Evolutionary conservation across 352 stramenopile genomes (phyloP).

Genomic region (Phytophthora pistaciae): DNA sequence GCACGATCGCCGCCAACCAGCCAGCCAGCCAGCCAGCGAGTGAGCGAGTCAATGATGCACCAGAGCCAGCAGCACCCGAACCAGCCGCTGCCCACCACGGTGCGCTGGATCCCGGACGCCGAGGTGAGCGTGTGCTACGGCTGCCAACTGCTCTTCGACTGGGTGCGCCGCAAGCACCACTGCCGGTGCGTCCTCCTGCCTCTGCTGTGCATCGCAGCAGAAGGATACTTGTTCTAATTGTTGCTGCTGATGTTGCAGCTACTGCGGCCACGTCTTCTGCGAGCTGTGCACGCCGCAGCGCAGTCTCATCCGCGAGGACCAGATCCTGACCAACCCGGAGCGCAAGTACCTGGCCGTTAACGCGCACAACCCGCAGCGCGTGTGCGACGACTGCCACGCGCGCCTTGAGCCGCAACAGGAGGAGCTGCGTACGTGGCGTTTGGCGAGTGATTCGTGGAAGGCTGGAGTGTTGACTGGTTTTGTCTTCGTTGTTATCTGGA

Average conservation of each 20-base stretch:
- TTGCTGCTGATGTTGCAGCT: constrained; percentile 34
- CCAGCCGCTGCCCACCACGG: constrained; percentile 57
- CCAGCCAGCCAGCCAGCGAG: too few species aligned
- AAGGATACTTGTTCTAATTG: too few species aligned
- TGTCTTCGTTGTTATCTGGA: not conserved
- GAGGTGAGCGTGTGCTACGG: constrained; percentile 82
- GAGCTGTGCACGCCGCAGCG: constrained; percentile 75
- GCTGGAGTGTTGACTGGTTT: not conserved
- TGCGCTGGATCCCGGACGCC: constrained; percentile 86
- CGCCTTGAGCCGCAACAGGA: constrained; percentile 67
- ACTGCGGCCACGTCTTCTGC: constrained; percentile 83
- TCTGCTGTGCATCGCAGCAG: not conserved
- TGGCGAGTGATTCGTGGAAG: not conserved
- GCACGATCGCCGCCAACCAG: not conserved
- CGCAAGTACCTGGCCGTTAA: constrained; percentile 84
- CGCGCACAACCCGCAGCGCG: constrained; percentile 84
- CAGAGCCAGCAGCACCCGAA: constrained; percentile 28
- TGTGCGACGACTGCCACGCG: constrained; percentile 82
- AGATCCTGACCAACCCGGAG: constrained; percentile 78
- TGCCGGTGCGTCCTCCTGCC: constrained; percentile 57
- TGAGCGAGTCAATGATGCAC: constrained; percentile 15
- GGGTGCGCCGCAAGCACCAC: constrained; percentile 91
- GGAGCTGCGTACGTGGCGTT: constrained; percentile 59
- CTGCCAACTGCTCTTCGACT: constrained; percentile 89
- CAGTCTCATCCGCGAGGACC: constrained; percentile 76